Evolutionary conservation across 106 monocot genomes (phyloP), one percentile per base, ranked within the genome.

Genomic region (Narthecium ossifragum): DNA sequence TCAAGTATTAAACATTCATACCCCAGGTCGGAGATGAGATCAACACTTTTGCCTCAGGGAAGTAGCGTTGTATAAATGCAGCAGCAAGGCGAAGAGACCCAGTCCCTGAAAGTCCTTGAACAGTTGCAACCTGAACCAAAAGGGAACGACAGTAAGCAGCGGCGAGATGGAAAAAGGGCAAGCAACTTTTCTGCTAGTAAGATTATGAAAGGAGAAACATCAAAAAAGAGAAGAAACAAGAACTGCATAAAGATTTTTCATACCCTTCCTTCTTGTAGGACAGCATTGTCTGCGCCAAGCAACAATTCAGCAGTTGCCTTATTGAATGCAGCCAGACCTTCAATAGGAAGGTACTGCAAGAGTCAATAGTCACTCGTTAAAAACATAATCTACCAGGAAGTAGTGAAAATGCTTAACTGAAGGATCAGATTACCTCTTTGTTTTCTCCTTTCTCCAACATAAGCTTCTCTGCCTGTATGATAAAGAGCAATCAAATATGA

Each of bases 11-110:
- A 22, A 57, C 0, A 55, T 10, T 32, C 39, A 31, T 73, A 96
- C 96, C 96, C 96, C 96, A 96, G 54, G 84, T 90, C 39, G 96
- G 96, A 76, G 96, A 83, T 55, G 96, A 96, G 47, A 96, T 81
- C 67, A 96, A 68, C 68, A 72, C 86, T 84, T 96, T 90, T 56
- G 96, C 82, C 41, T 84, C 83, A 70, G 90, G 86, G 57, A 90
- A 96, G 59, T 86, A 96, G 90, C 96, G 85, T 26, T 96, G 86
- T 68, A 96, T 96, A 53, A 96, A 96, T 66, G 96, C 96, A 57
- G 90, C 96, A 61, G 86, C 96, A 70, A 96, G 78, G n/a, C 96
- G 90, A 67, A 96, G 96, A 62, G 96, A 96, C 23, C 96, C 96
- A 71, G 96, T 96, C 27, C 96, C 96, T 25, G 96, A 96, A 64